Conservation (phyloP, 1,284 basidiomycete species). For the Ceratobasidium sp. region DNA sequence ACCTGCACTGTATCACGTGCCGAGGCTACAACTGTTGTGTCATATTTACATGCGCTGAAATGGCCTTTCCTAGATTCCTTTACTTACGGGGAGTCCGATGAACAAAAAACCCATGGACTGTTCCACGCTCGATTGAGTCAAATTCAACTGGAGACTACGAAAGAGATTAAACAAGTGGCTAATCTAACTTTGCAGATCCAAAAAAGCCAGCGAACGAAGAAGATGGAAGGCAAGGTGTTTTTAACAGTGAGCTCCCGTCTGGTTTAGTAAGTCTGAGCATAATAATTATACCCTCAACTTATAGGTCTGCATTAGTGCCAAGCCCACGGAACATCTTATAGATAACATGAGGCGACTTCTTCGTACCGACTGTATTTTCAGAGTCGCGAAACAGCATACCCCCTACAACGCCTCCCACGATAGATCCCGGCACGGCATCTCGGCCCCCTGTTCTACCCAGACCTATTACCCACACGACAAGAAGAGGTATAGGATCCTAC, state of each 20-base stretch:
- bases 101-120: neutral
- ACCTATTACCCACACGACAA: neutral
- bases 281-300: too few relatives aligned
- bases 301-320: neutral
- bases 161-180: neutral
- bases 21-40: too few relatives aligned
- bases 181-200: neutral
- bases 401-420: neutral
- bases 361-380: slow-evolving; percentile 4
- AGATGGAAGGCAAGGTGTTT: neutral
- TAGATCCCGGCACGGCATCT: neutral
- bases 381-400: neutral
- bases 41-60: neutral
- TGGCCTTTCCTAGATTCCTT: neutral
- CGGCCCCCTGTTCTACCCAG: neutral
- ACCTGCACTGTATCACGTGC: too few relatives aligned
- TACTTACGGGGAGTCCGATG: neutral
- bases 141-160: neutral
- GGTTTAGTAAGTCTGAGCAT: too few relatives aligned
- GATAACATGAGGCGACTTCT: neutral
- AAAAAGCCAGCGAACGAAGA: neutral
- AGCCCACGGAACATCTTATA: neutral
- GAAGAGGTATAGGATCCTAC: neutral
- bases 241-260: neutral
- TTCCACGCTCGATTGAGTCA: neutral